Conservation (phyloP, 331 rosid species). For the Acacia concinna region DNA sequence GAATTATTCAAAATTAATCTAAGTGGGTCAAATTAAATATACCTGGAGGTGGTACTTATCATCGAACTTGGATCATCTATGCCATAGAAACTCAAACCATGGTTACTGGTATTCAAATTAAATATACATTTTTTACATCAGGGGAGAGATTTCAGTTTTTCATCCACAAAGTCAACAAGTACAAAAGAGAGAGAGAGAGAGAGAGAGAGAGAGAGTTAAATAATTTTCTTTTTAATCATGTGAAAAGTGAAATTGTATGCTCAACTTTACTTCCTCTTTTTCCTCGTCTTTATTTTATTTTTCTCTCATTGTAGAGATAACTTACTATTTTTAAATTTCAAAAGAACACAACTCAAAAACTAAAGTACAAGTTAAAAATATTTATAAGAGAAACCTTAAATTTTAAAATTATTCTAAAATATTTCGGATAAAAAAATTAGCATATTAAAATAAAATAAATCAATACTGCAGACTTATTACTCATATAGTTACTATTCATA, state of each 20-base stretch:
- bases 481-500: background rate
- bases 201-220: background rate
- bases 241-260: background rate
- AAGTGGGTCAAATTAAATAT: background rate
- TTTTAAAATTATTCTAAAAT: background rate
- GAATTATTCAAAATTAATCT: background rate
- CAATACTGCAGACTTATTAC: background rate
- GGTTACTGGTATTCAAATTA: too few species aligned
- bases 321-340: too few species aligned
- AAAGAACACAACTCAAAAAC: too few species aligned
- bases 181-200: background rate
- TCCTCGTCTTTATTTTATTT: too few species aligned
- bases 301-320: background rate
- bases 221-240: too few species aligned
- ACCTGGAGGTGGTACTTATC: too few species aligned
- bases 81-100: too few species aligned
- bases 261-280: background rate
- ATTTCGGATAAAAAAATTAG: background rate
- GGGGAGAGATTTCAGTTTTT: background rate
- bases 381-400: background rate
- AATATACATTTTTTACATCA: too few species aligned
- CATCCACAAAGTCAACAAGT: background rate
- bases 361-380: too few species aligned
- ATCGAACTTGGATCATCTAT: too few species aligned
- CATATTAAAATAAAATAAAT: too few species aligned